Conservation (phyloP, 177 flowering plant genomes). For the Vitis hybrid region DNA sequence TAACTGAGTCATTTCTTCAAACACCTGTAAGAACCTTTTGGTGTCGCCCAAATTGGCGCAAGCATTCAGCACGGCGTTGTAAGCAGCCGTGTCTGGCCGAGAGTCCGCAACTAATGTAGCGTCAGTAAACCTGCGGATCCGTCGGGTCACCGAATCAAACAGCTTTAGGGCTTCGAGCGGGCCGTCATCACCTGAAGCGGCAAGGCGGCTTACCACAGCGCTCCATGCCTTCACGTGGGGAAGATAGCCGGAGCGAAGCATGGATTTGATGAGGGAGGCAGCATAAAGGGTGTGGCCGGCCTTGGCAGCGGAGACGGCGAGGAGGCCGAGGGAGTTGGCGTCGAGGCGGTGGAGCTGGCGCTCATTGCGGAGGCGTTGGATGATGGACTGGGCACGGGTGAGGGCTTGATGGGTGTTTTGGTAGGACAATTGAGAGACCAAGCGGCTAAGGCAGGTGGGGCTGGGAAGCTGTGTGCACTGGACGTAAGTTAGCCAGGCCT, state of each 20-base stretch:
- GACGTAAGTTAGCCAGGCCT: slow-evolving; percentile 71
- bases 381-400: slow-evolving; percentile 75
- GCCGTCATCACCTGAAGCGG: slow-evolving; percentile 69
- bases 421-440: slow-evolving; percentile 78
- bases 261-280: slow-evolving; percentile 76
- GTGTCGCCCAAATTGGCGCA: slow-evolving; percentile 78
- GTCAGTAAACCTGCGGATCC: slow-evolving; percentile 46
- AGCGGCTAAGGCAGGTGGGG: slow-evolving; percentile 85
- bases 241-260: slow-evolving; percentile 83
- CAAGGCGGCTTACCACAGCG: slow-evolving; percentile 80
- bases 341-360: slow-evolving; percentile 92
- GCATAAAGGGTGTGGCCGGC: slow-evolving; percentile 70
- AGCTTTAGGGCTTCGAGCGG: slow-evolving; percentile 65
- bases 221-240: slow-evolving; percentile 99
- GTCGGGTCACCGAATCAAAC: slow-evolving; percentile 41
- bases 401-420: slow-evolving; percentile 51
- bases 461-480: slow-evolving; percentile 55
- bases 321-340: slow-evolving; percentile 90
- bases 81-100: slow-evolving; percentile 85
- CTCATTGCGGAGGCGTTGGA: slow-evolving; percentile 80
- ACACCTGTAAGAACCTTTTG: slow-evolving; percentile 49
- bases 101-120: slow-evolving; percentile 40
- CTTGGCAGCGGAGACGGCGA: slow-evolving; percentile 75
- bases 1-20: slow-evolving; percentile 78
- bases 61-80: slow-evolving; percentile 86